Percentiles rank a stretch among this genome's conserved stretches.
Evolutionary conservation across 306 rosid species (phyloP).

Genomic region (Castanea crenata): DNA sequence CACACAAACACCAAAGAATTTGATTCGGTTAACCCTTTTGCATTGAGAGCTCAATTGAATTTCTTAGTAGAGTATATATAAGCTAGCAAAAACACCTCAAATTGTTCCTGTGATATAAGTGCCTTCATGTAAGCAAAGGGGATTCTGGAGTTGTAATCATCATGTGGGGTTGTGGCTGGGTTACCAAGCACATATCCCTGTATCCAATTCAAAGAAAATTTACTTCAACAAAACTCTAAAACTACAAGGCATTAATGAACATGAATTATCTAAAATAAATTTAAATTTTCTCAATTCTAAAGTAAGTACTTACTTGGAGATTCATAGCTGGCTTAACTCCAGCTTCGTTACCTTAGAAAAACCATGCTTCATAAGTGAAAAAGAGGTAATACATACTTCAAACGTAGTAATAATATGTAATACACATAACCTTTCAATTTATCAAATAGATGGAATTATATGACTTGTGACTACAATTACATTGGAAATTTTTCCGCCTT

Average conservation of each 20-base stretch:
- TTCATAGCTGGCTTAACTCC: slow-evolving; percentile 34
- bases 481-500: too few relatives aligned
- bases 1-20: too few relatives aligned
- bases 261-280: neutral
- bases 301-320: slow-evolving; percentile 39
- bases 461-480: too few relatives aligned
- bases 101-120: slow-evolving; percentile 20
- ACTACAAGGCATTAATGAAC: neutral
- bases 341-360: slow-evolving; percentile 26
- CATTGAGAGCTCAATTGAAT: too few relatives aligned
- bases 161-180: neutral
- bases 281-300: too few relatives aligned
- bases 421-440: too few relatives aligned
- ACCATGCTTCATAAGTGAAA: slow-evolving; percentile 12
- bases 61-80: neutral
- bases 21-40: too few relatives aligned
- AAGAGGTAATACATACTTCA: too few relatives aligned
- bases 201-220: neutral
- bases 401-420: too few relatives aligned
- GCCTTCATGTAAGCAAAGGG: slow-evolving; percentile 1
- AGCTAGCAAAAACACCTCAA: slow-evolving; percentile 17
- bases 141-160: neutral
- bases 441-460: too few relatives aligned
- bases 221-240: neutral
- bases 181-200: slow-evolving; percentile 26